Conservation (phyloP, 257 asterid species). For the Schizonepeta tenuifolia region DNA sequence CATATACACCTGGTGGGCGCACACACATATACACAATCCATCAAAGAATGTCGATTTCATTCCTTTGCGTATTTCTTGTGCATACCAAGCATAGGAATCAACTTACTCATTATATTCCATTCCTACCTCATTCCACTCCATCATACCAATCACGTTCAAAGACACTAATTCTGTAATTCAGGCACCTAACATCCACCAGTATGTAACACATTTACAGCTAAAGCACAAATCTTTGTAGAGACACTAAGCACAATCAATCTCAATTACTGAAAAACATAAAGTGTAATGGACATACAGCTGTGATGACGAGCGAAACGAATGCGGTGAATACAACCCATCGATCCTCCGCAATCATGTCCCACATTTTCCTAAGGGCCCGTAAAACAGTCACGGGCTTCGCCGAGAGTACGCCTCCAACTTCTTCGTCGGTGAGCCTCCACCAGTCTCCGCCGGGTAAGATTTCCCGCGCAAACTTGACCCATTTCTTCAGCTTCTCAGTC, state of each 20-base stretch:
- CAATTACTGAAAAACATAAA: slow-evolving; percentile 4
- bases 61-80: too few relatives aligned
- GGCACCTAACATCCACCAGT: background rate
- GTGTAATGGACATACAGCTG: slow-evolving; percentile 73
- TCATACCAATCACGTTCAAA: too few relatives aligned
- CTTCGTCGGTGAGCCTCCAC: slow-evolving; percentile 80
- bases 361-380: slow-evolving; percentile 76
- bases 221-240: background rate
- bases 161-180: background rate
- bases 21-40: too few relatives aligned
- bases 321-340: slow-evolving; percentile 82
- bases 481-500: slow-evolving; percentile 53
- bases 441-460: slow-evolving; percentile 85
- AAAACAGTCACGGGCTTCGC: slow-evolving; percentile 92
- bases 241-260: background rate
- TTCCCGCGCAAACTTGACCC: slow-evolving; percentile 52
- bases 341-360: slow-evolving; percentile 86
- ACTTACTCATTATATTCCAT: too few relatives aligned
- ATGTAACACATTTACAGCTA: background rate
- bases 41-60: too few relatives aligned
- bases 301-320: slow-evolving; percentile 66
- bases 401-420: slow-evolving; percentile 45
- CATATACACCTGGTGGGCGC: too few relatives aligned
- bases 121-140: too few relatives aligned
- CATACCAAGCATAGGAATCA: too few relatives aligned